Conservation (phyloP, 139 green algal genomes). For the Spirogloea muscicola region DNA sequence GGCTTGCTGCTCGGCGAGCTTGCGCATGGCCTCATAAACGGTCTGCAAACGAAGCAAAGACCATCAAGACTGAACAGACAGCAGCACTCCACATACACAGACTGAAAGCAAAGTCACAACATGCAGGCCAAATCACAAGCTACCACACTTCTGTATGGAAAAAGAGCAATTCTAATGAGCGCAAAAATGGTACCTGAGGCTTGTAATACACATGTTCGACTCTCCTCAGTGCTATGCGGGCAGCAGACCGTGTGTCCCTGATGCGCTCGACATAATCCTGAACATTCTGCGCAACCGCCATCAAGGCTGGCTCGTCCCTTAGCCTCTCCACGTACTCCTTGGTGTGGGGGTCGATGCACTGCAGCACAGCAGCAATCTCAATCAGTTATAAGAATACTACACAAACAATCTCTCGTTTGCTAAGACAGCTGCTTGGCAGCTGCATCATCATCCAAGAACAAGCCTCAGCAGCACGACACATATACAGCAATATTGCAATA, state of each 20-base stretch:
- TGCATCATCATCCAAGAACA: too few relatives aligned
- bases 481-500: too few relatives aligned
- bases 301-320: slow-evolving; percentile 85
- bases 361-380: slow-evolving; percentile 91
- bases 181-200: slow-evolving; percentile 31
- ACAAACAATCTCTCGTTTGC: too few relatives aligned
- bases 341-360: slow-evolving; percentile 91
- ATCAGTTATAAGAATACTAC: too few relatives aligned
- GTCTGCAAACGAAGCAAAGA: too few relatives aligned
- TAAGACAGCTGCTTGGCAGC: too few relatives aligned
- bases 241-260: slow-evolving; percentile 42
- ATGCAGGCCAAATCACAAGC: slow-evolving; percentile 2
- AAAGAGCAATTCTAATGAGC: not conserved
- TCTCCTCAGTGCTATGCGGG: slow-evolving; percentile 68
- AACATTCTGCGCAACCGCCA: slow-evolving; percentile 80
- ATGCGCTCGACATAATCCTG: slow-evolving; percentile 53
- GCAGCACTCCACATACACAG: not conserved
- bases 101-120: not conserved
- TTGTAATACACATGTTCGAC: slow-evolving; percentile 99
- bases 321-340: slow-evolving; percentile 92
- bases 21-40: slow-evolving; percentile 40
- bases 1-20: slow-evolving; percentile 21
- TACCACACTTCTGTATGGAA: not conserved
- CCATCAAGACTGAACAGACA: not conserved
- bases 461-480: too few relatives aligned